Percentiles rank a stretch among this genome's conserved stretches.
phyloP scores from a whole-genome alignment of 768 basidiomycete species.

The Lactarius vividus region DNA sequence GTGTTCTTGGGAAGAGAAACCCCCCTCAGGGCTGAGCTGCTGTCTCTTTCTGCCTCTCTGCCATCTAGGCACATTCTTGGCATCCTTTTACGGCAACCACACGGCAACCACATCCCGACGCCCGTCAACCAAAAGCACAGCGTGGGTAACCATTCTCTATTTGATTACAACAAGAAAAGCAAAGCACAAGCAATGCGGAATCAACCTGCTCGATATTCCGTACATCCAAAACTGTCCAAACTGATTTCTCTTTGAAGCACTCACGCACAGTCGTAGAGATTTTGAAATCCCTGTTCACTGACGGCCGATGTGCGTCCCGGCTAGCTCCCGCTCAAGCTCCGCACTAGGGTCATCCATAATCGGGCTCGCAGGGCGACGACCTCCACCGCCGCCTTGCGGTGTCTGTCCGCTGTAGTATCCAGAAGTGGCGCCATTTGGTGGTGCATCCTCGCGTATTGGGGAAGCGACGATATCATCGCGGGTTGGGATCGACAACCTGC shows the following conservation, averaged over 20 bases:
- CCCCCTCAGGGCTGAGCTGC: neutral
- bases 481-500: constrained; percentile 72
- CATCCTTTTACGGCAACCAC: neutral
- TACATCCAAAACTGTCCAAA: neutral
- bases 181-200: neutral
- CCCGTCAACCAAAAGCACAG: neutral
- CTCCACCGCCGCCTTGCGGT: constrained; percentile 29
- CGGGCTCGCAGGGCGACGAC: constrained; percentile 55
- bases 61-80: constrained; percentile 24
- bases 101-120: neutral
- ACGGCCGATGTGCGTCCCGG: constrained; percentile 55
- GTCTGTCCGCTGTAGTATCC: constrained; percentile 49
- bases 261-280: neutral
- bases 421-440: constrained; percentile 66
- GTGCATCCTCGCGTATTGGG: constrained; percentile 60
- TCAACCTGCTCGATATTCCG: neutral
- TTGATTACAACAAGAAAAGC: neutral
- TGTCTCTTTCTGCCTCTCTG: neutral
- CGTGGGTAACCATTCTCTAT: neutral
- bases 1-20: neutral
- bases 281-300: constrained; percentile 1
- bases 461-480: constrained; percentile 81
- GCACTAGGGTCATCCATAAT: constrained; percentile 84
- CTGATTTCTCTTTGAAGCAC: neutral
- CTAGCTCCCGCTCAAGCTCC: constrained; percentile 84